Evolutionary conservation across 257 asterid species (phyloP), one percentile per base, ranked within the genome.

Genomic region (Solanum virginianum): DNA sequence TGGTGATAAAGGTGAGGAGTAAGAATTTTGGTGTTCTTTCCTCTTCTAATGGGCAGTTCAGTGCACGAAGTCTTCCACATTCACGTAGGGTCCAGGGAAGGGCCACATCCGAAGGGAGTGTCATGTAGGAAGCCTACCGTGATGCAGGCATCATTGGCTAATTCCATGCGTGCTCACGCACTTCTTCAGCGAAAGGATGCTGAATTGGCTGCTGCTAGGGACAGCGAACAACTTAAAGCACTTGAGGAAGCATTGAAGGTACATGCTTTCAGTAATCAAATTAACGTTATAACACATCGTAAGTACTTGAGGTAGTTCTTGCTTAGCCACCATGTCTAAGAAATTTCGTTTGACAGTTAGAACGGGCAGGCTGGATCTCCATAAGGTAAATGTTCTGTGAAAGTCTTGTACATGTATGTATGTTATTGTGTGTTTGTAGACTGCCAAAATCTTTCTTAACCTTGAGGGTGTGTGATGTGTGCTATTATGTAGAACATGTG

Each of bases 211-310:
- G 93, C 94, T 89, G 93, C 97, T 51, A 89, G 84, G 88, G 97
- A 96, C 85, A 96, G 90, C 88, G 99, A 94, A 82, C 98, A 95
- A 82, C 85, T 96, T 62, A 93, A 92, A 88, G 95, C 95, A 84
- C 97, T 90, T 68, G 99, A 96, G 93, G 99, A 96, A 86, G 98
- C 98, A 88, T 91, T 94, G 83, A 93, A 93, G 94, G 99, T 96
- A 85, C 86, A 86, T 86, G 53, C 68, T 84, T 69, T n/a, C n/a
- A n/a, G 22, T 68, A 32, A 68, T 68, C 75, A 36, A 36, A 68
- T 69, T 8, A 15, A 9, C 24, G 36, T 36, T 16, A 36, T 17
- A 8, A 69, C 36, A 69, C 43, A 10, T 69, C 10, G 3, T 69
- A 69, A 24, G 45, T 29, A 66, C 15, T 70, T 17, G 26, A 70